A percentile compares a stretch with the other conserved stretches of the same genome.
These are phyloP conservation scores for Colletotrichum spinosum DNA, from an alignment of 2,329 filamentous ascomycete species.

Conservation along the genomic window DNA sequence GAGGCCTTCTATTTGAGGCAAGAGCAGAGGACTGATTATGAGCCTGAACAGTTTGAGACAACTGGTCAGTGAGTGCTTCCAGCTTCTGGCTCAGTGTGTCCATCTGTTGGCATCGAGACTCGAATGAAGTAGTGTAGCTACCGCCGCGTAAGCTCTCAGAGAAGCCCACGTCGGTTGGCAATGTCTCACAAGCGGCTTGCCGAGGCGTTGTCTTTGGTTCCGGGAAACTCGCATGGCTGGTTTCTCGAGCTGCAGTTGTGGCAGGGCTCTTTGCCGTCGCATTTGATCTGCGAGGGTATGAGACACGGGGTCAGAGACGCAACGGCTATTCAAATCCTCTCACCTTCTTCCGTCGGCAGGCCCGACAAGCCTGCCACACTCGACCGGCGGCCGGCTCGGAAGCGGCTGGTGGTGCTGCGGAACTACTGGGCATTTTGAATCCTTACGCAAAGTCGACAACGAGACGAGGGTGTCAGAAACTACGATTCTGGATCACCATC, in stretches of 20 bases:
- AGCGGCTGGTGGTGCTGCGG: background rate
- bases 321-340: background rate
- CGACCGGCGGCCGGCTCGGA: background rate
- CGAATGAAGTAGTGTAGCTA: constrained; percentile 40
- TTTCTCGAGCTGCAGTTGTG: constrained; percentile 41
- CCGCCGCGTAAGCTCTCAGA: background rate
- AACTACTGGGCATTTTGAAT: too few species aligned
- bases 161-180: background rate
- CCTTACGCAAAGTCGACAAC: too few species aligned
- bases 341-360: background rate
- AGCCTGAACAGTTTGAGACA: constrained; percentile 31
- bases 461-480: too few species aligned
- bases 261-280: constrained; percentile 43
- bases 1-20: background rate
- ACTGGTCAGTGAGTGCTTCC: constrained; percentile 37
- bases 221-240: constrained; percentile 40
- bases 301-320: too few species aligned
- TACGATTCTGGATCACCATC: too few species aligned
- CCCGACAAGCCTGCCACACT: background rate
- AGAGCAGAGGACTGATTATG: background rate
- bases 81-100: constrained; percentile 41
- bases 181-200: constrained; percentile 37
- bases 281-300: constrained; percentile 39
- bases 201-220: constrained; percentile 41
- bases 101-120: constrained; percentile 42